Conservation (phyloP, 2,329 filamentous ascomycete genomes). For the Drechslera avenae region DNA sequence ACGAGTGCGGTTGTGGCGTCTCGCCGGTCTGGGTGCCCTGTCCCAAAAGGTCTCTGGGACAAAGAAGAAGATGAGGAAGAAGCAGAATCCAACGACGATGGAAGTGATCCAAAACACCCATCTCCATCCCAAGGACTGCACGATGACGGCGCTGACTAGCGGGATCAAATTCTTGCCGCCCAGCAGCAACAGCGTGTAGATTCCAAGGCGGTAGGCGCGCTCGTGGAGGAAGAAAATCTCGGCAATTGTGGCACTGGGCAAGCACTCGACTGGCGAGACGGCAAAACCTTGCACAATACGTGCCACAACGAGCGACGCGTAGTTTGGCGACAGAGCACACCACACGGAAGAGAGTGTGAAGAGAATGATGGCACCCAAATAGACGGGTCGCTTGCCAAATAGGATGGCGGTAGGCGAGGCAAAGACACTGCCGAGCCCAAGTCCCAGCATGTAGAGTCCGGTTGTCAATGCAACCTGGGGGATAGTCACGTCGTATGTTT, state of each 20-base stretch:
- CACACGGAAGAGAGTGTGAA: conserved; percentile 79
- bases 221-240: conserved; percentile 98
- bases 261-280: conserved; percentile 87
- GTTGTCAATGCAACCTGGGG: conserved; percentile 83
- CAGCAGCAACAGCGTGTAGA: conserved; percentile 87
- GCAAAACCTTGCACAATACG: conserved; percentile 87
- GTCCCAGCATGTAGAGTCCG: conserved; percentile 90
- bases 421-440: conserved; percentile 82
- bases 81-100: conserved; percentile 74
- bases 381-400: conserved; percentile 88
- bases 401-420: conserved; percentile 90
- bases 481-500: conserved; percentile 68
- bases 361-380: conserved; percentile 76
- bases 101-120: conserved; percentile 92
- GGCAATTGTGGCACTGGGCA: conserved; percentile 91
- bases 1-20: conserved; percentile 44
- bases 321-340: conserved; percentile 84
- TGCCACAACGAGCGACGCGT: conserved; percentile 77
- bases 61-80: conserved; percentile 80
- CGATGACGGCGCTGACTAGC: conserved; percentile 82
- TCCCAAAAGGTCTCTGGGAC: conserved; percentile 98
- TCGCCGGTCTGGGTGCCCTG: conserved; percentile 66
- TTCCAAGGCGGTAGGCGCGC: conserved; percentile 87
- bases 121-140: conserved; percentile 78
- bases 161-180: conserved; percentile 92